Conservation (phyloP, 345 rosid species). For the Linum lewisii region DNA sequence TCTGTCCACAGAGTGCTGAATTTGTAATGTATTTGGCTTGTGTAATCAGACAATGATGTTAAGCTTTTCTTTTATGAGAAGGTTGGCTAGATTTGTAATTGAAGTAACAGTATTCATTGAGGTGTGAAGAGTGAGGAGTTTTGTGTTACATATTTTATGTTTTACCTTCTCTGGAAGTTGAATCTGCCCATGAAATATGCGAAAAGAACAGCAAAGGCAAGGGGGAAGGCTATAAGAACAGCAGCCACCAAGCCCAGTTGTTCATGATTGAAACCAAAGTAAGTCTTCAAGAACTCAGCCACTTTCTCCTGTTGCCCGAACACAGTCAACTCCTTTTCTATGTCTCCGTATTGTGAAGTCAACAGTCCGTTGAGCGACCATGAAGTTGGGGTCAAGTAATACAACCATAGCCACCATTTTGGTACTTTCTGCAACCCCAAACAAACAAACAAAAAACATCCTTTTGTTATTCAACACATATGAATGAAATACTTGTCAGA, state of each 20-base stretch:
- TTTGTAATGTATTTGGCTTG: too few species aligned
- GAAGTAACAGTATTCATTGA: too few species aligned
- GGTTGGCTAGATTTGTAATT: too few species aligned
- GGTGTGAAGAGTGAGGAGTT: too few species aligned
- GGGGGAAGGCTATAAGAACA: conserved; percentile 40
- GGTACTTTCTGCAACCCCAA: conserved; percentile 68
- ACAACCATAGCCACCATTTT: conserved; percentile 76
- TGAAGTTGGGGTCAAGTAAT: conserved; percentile 52
- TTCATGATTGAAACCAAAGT: conserved; percentile 43
- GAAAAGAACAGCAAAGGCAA: conserved; percentile 42
- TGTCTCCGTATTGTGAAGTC: conserved; percentile 72
- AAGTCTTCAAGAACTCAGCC: conserved; percentile 37
- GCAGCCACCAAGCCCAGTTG: conserved; percentile 25
- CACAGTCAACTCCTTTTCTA: conserved; percentile 27
- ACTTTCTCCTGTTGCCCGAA: conserved; percentile 40
- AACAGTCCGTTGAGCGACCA: conserved; percentile 58
- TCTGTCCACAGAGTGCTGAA: too few species aligned
- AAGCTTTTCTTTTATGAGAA: too few species aligned
- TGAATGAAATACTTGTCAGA: too few species aligned
- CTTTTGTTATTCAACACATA: not conserved
- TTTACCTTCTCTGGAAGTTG: conserved; percentile 55
- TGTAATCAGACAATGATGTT: too few species aligned
- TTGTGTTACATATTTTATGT: too few species aligned
- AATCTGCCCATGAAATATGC: conserved; percentile 40
- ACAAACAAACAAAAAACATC: conserved; percentile 8